phyloP scores from a whole-genome alignment of 768 basidiomycete genomes.

The Nidularia pulvinata region DNA sequence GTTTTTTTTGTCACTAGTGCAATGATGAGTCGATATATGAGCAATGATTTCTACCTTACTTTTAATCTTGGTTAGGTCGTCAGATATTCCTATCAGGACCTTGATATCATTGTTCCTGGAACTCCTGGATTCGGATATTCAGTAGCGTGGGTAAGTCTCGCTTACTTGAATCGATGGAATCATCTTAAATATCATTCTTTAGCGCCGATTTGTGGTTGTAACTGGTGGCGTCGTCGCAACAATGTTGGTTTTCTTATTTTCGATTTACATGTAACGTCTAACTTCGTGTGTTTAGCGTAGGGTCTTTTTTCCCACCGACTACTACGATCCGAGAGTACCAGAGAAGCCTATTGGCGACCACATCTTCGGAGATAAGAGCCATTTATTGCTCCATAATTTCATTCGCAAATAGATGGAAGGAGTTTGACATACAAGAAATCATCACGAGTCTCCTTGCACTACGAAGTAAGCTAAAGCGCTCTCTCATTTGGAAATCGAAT shows the following conservation, averaged over 20 bases:
- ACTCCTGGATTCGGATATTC: conserved; percentile 59
- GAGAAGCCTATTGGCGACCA: conserved; percentile 67
- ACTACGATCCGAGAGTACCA: conserved; percentile 77
- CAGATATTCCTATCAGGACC: conserved; percentile 75
- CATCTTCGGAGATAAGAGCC: conserved; percentile 63
- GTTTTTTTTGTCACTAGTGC: conserved; percentile 65
- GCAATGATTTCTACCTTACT: not conserved
- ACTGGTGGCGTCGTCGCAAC: conserved; percentile 73
- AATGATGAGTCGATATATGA: conserved; percentile 40
- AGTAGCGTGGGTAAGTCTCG: conserved; percentile 68
- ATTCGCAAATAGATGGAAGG: conserved; percentile 57
- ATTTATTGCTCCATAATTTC: conserved; percentile 80
- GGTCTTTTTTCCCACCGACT: conserved; percentile 73
- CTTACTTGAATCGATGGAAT: not conserved
- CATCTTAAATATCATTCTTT: not conserved
- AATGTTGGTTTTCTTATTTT: conserved; percentile 45
- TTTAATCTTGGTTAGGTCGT: conserved; percentile 42
- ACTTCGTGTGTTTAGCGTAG: conserved; percentile 31
- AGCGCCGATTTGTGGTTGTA: conserved; percentile 74
- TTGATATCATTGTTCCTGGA: conserved; percentile 40
- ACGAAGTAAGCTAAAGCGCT: conserved; percentile 69
- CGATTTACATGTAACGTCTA: not conserved
- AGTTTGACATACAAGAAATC: conserved; percentile 53
- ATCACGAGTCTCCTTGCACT: conserved; percentile 71
- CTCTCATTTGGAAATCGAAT: conserved; percentile 53